Base-by-base conservation (phyloP, 2,329 filamentous ascomycete species). In the Tolypocladium tropicale region DNA sequence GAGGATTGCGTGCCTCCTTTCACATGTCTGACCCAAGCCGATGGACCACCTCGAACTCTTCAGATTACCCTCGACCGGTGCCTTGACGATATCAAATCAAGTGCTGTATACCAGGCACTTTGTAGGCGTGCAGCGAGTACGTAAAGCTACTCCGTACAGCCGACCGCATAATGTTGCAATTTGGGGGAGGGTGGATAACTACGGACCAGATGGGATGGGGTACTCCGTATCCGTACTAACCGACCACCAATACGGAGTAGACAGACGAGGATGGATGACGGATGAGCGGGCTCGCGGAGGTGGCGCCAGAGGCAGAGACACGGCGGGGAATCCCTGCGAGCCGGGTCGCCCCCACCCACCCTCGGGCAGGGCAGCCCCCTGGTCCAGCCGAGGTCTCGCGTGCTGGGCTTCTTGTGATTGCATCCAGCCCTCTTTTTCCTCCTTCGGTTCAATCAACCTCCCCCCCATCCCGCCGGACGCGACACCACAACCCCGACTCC, bases 321-420 rank as follows among this genome's bases (percentile, higher is more conserved):
- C n/a, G 33, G 53, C 46, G 53, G 53, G 46, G 53, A 55, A 55
- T 51, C 53, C 53, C 32, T 41, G 53, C 43, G 53, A 51, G 43
- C 28, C 18, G 46, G 25, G 32, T n/a, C n/a, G 46, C 30, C 39
- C 52, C 53, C 53, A 30, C 28, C 21, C 23, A n/a, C n/a, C 12
- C 28, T 32, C 28, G 25, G 18, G 18, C n/a, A n/a, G 9, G 4
- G n/a, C 39, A 9, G 39, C n/a, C 52, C 5, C 28, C 28, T 28
- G 39, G 37, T 18, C 37, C 3, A 54, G 53, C 53, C 53, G 53
- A 54, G 53, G 53, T 48, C 37, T 25, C 3, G 21, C 33, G 30
- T 14, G 51, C 16, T 14, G 36, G 37, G 21, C 52, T 30, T 53
- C 23, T 33, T 43, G 52, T 41, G 52, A 41, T 43, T 53, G 16